Evolutionary conservation across 257 asterid species (phyloP), one percentile per base, ranked within the genome.

Genomic region (Hygrophila difformis): DNA sequence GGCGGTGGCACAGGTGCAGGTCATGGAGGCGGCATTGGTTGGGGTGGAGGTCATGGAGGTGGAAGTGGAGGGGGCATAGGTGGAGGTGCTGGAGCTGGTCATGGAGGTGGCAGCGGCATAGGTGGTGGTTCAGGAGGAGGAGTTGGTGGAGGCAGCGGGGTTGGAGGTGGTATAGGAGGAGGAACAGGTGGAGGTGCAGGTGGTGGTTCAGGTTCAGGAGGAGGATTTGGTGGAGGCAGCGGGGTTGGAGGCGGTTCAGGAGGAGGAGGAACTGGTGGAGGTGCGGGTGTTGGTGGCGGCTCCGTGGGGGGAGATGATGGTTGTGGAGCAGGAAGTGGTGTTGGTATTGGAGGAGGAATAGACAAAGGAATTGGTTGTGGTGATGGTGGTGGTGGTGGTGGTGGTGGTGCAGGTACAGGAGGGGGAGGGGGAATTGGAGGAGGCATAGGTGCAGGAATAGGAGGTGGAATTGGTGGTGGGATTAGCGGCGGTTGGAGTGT

Each of bases 391-490:
- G 44, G 16, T 0, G 65, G n/a, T n/a, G n/a, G 64, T 0, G 39
- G 46, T 1, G 69, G 58, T 8, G 39, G 39, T 0, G 66, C 69
- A 0, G 54, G 18, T 4, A 59, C 69, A 0, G 59, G 63, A 0
- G 73, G 68, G 0, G 3, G 0, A 0, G 68, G 71, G 0, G 57
- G 60, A 0, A 73, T 60, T 0, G 72, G 74, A 0, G 69, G 60
- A 0, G 75, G 74, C 1, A 20, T 23, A 0, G 63, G 61, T 0
- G 61, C 50, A 0, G 65, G 64, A 1, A 42, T 3, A 0, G 76
- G 74, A 21, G 35, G 9, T 3, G 37, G 37, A 33, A 10, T 6
- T 0, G 55, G 60, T 0, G 9, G 33, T 0, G 76, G 71, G 34
- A n/a, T 17, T 1, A 51, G 60, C 0, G 51, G 59, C 5, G 49